Evolutionary conservation across 352 stramenopile species (phyloP).

Genomic region (Pythium aphanidermatum): DNA sequence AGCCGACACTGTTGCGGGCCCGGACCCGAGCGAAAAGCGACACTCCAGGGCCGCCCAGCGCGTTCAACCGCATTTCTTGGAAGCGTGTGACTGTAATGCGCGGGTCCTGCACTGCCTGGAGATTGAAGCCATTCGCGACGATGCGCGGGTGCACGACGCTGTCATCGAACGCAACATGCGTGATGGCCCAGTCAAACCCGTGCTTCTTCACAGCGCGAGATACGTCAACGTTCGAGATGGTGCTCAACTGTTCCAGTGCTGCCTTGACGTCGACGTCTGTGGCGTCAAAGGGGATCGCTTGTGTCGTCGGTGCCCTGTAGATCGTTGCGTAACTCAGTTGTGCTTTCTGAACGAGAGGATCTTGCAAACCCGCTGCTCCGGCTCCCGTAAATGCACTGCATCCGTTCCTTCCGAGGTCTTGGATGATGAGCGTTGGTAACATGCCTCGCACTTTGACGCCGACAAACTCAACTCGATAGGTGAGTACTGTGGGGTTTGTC

Average conservation of each 20-base stretch:
- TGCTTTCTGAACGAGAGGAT: conserved; percentile 23
- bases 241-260: conserved; percentile 87
- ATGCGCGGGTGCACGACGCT: conserved; percentile 11
- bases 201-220: conserved; percentile 70
- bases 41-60: conserved; percentile 26
- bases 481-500: conserved; percentile 43
- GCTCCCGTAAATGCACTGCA: conserved; percentile 67
- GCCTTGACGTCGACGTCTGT: conserved; percentile 88
- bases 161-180: conserved; percentile 82
- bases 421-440: conserved; percentile 77
- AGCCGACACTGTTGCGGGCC: conserved; percentile 52
- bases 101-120: conserved; percentile 41
- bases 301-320: conserved; percentile 89
- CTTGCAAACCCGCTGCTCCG: not conserved
- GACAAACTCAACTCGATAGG: conserved; percentile 92
- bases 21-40: conserved; percentile 56
- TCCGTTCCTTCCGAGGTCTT: conserved; percentile 89
- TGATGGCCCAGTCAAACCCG: conserved; percentile 90
- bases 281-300: conserved; percentile 87
- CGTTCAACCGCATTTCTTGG: conserved; percentile 32
- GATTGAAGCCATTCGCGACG: conserved; percentile 39
- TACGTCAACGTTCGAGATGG: conserved; percentile 89
- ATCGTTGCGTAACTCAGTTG: conserved; percentile 69
- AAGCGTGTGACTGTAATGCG: conserved; percentile 46
- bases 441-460: conserved; percentile 86